Evolutionary conservation across 768 basidiomycete genomes (phyloP), one percentile per base, ranked within the genome.

Genomic region (Cystobasidium ongulense): DNA sequence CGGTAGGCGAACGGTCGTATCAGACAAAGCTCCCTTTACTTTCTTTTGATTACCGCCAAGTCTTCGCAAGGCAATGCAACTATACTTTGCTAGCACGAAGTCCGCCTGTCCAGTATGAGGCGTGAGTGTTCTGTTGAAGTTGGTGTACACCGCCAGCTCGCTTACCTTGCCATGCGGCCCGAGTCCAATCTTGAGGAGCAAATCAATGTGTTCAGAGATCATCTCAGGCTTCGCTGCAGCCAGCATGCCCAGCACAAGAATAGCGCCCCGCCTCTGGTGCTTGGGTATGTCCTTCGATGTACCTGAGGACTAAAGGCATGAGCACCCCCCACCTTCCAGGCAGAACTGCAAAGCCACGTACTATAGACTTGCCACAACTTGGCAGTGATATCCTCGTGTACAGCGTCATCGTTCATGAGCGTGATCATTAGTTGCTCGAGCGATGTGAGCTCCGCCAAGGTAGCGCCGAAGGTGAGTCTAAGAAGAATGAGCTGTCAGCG

Each of bases 301-400:
- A 78, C 90, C 94, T 96, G 64, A 1, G 33, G 1, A 63, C 33
- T 0, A 46, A 36, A 11, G 23, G 38, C 38, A 43, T n/a, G 43
- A 50, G 25, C n/a, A n/a, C n/a, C n/a, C n/a, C n/a, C n/a, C 43
- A 46, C n/a, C 43, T 13, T 46, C 43, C 13, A 46, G n/a, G n/a
- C 43, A 46, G 13, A 13, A n/a, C 13, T n/a, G 43, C n/a, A 13
- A n/a, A 13, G 43, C n/a, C 43, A 83, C 90, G 78, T 78, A 93
- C 94, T 89, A 80, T 98, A 99, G 31, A 94, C 90, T 77, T 92
- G 89, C 96, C 96, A 99, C 0, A 99, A 85, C 83, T 92, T 95
- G 52, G 86, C 84, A 76, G 93, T 87, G 54, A 98, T 89, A 72
- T 96, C 93, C 1, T 83, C 80, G 77, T 92, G 89, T 23, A 99